phyloP scores from a whole-genome alignment of 148 eudicot genomes.

The Salicornia ramosissima region DNA sequence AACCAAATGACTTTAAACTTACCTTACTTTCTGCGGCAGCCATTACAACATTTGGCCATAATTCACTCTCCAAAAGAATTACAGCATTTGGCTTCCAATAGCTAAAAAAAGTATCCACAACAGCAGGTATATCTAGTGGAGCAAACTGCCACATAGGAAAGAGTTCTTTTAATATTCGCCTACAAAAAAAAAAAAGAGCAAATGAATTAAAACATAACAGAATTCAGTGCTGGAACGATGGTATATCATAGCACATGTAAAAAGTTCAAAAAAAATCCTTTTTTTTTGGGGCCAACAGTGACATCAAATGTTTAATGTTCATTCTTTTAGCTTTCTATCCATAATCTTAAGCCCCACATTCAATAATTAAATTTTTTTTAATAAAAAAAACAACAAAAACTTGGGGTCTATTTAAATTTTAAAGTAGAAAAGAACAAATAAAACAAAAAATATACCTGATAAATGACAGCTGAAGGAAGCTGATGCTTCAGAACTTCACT shows the following conservation, averaged over 20 bases:
- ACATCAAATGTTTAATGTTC: too few species aligned
- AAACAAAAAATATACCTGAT: constrained; percentile 51
- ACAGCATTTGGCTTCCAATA: constrained; percentile 86
- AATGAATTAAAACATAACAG: background rate
- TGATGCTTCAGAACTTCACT: constrained; percentile 61
- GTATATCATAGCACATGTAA: too few species aligned
- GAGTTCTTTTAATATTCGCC: background rate
- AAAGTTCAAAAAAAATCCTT: too few species aligned
- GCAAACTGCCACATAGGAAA: constrained; percentile 62
- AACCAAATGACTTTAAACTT: constrained; percentile 22
- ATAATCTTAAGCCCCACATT: too few species aligned
- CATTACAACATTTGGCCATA: constrained; percentile 96
- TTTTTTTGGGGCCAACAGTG: too few species aligned
- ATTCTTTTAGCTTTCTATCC: too few species aligned
- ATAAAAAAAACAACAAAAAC: too few species aligned
- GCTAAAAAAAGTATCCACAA: constrained; percentile 71
- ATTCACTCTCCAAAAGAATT: constrained; percentile 82
- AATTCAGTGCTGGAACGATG: too few species aligned
- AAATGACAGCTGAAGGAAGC: constrained; percentile 67
- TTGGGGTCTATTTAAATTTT: too few species aligned
- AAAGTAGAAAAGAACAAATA: too few species aligned
- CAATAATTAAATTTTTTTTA: too few species aligned
- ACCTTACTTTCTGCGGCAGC: constrained; percentile 72
- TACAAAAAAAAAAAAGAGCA: background rate
- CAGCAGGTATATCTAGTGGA: constrained; percentile 75